These are phyloP conservation scores for Penicillium odoratum DNA, from an alignment of 495 filamentous ascomycete genomes.

Conservation along the genomic window DNA sequence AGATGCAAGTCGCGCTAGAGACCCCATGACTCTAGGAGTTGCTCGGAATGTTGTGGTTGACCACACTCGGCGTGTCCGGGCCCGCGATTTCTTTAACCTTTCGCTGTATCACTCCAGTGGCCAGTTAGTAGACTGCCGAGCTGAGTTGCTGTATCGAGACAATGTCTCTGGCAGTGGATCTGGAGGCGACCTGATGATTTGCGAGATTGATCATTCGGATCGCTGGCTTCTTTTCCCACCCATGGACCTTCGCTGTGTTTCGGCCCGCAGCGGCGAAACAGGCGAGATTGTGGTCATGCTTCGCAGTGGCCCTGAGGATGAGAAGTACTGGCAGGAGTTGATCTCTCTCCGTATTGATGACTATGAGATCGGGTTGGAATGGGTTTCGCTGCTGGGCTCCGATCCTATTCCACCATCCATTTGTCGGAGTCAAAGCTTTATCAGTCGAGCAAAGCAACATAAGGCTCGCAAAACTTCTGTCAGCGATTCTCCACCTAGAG, in stretches of 20 bases:
- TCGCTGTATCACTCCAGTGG: slow-evolving; percentile 86
- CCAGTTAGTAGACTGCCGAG: slow-evolving; percentile 80
- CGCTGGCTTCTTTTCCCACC: slow-evolving; percentile 93
- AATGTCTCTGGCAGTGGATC: slow-evolving; percentile 55
- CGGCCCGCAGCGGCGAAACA: slow-evolving; percentile 75
- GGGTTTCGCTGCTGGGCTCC: slow-evolving; percentile 79
- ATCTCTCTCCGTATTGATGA: slow-evolving; percentile 69
- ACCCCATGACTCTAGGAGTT: slow-evolving; percentile 71
- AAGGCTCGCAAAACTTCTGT: slow-evolving; percentile 34
- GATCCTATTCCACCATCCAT: slow-evolving; percentile 71
- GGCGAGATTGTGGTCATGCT: slow-evolving; percentile 83
- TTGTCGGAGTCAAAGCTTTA: slow-evolving; percentile 51
- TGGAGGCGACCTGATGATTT: slow-evolving; percentile 84
- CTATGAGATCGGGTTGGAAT: slow-evolving; percentile 77
- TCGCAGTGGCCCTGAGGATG: slow-evolving; percentile 44
- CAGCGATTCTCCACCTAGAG: slow-evolving; percentile 35
- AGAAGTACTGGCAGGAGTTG: slow-evolving; percentile 75
- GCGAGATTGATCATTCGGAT: slow-evolving; percentile 73
- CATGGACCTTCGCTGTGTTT: slow-evolving; percentile 64
- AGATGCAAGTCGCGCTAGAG: slow-evolving; percentile 74
- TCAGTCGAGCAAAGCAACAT: slow-evolving; percentile 45
- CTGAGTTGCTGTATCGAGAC: slow-evolving; percentile 87
- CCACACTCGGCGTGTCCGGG: slow-evolving; percentile 70
- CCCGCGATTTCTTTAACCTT: slow-evolving; percentile 85
- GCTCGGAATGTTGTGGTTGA: slow-evolving; percentile 71